Conservation (phyloP, 305 asterid species). For the Plantago coronopus region DNA sequence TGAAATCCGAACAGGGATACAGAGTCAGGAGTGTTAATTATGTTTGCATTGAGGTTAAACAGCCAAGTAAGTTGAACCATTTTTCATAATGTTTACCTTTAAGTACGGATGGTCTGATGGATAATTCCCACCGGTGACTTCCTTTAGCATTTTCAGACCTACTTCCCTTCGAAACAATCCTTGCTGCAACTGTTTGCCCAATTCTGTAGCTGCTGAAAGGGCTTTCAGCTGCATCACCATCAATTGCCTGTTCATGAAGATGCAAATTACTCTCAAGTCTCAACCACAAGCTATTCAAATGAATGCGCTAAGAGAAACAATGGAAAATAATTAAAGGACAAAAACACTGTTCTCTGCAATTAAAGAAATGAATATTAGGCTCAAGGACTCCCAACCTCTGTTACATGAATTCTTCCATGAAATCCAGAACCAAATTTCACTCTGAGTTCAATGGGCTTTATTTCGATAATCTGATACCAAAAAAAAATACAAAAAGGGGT, state of each 20-base stretch:
- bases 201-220: slow-evolving; percentile 58
- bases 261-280: slow-evolving; percentile 13
- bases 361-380: slow-evolving; percentile 11
- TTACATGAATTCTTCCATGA: slow-evolving; percentile 80
- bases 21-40: no score
- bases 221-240: slow-evolving; percentile 53
- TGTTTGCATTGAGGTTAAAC: not conserved
- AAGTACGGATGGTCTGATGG: slow-evolving; percentile 68
- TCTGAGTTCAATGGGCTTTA: slow-evolving; percentile 80
- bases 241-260: slow-evolving; percentile 53
- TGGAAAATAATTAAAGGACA: slow-evolving; percentile 12
- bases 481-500: slow-evolving; percentile 25
- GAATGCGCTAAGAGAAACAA: no score
- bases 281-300: slow-evolving; percentile 1
- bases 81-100: slow-evolving; percentile 41
- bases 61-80: not conserved
- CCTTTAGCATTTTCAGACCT: slow-evolving; percentile 41
- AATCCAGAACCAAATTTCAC: slow-evolving; percentile 83
- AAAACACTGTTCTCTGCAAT: slow-evolving; percentile 9
- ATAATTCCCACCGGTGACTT: slow-evolving; percentile 66
- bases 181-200: slow-evolving; percentile 78
- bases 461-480: slow-evolving; percentile 64
- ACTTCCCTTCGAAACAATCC: slow-evolving; percentile 65
- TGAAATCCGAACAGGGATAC: no score
- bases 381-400: slow-evolving; percentile 62